phyloP scores from a whole-genome alignment of 441 rosid genomes.

The Cnidoscolus chayamansa region DNA sequence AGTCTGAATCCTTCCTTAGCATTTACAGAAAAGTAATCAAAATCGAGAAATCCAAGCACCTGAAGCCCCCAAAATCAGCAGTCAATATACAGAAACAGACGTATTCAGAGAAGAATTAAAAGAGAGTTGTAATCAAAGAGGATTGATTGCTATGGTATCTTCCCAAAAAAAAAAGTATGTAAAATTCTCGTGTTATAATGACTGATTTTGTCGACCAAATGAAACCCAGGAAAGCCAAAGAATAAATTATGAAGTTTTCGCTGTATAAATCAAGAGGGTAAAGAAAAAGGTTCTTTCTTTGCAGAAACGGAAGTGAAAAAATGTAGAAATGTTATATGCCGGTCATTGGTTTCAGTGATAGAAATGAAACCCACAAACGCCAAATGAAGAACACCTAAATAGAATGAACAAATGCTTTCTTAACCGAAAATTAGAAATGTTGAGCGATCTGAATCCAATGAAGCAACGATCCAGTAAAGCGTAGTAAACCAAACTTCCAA shows the following conservation, averaged over 20 bases:
- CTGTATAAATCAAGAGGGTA: conserved; percentile 7
- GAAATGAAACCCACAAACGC: conserved; percentile 13
- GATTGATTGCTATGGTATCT: conserved; percentile 3
- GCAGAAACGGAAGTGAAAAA: conserved; percentile 5
- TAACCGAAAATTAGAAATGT: conserved; percentile 5
- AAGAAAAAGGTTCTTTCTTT: background rate
- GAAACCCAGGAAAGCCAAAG: conserved; percentile 17
- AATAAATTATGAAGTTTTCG: conserved; percentile 12
- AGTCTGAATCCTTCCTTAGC: conserved; percentile 17
- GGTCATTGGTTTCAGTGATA: background rate
- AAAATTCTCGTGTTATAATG: background rate
- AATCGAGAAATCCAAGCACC: conserved; percentile 22
- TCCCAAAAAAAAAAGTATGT: background rate
- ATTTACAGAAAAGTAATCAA: conserved; percentile 5
- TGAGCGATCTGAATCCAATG: conserved; percentile 33
- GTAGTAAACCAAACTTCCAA: conserved; percentile 4
- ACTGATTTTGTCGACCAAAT: conserved; percentile 12
- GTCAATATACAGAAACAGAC: conserved; percentile 19
- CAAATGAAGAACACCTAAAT: conserved; percentile 12
- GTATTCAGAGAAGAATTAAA: conserved; percentile 16
- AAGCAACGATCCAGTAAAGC: conserved; percentile 30
- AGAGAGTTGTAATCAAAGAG: background rate
- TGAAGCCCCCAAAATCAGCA: conserved; percentile 23
- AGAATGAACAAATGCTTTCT: conserved; percentile 8
- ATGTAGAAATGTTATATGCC: background rate